These are phyloP conservation scores for Dendrothele bispora DNA, from an alignment of 768 basidiomycete species.

Conservation along the genomic window DNA sequence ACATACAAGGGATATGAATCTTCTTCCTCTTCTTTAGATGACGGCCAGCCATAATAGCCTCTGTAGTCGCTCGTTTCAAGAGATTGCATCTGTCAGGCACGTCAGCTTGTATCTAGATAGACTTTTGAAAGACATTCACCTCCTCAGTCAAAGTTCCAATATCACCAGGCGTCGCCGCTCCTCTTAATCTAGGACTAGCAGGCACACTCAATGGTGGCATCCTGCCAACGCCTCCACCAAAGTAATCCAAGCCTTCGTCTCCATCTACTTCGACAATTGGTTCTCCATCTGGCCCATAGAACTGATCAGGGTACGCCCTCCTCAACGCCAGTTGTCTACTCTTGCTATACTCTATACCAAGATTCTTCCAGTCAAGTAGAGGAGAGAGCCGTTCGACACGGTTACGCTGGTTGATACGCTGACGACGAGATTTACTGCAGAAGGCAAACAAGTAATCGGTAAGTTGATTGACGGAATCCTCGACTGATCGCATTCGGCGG, in stretches of 20 bases:
- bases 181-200: slow-evolving; percentile 83
- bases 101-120: slow-evolving; percentile 1
- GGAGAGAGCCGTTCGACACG: slow-evolving; percentile 93
- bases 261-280: slow-evolving; percentile 27
- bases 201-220: slow-evolving; percentile 77
- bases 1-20: slow-evolving; percentile 88
- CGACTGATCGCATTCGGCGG: slow-evolving; percentile 83
- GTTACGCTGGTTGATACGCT: slow-evolving; percentile 98
- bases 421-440: slow-evolving; percentile 82
- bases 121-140: slow-evolving; percentile 37
- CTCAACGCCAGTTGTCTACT: slow-evolving; percentile 88
- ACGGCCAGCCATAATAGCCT: slow-evolving; percentile 5
- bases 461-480: slow-evolving; percentile 88
- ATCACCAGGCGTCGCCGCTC: slow-evolving; percentile 90
- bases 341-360: slow-evolving; percentile 97
- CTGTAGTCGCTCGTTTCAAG: slow-evolving; percentile 86
- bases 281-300: slow-evolving; percentile 60
- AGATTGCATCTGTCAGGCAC: slow-evolving; percentile 68
- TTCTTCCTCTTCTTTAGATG: slow-evolving; percentile 62
- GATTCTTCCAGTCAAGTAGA: slow-evolving; percentile 96
- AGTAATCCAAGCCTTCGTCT: slow-evolving; percentile 42
- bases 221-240: slow-evolving; percentile 64
- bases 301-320: slow-evolving; percentile 93
- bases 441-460: slow-evolving; percentile 75
- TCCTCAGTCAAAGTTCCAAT: slow-evolving; percentile 88